phyloP scores from a whole-genome alignment of 202 grass and related monocot species.

The Bolboschoenoplectus hybrid region DNA sequence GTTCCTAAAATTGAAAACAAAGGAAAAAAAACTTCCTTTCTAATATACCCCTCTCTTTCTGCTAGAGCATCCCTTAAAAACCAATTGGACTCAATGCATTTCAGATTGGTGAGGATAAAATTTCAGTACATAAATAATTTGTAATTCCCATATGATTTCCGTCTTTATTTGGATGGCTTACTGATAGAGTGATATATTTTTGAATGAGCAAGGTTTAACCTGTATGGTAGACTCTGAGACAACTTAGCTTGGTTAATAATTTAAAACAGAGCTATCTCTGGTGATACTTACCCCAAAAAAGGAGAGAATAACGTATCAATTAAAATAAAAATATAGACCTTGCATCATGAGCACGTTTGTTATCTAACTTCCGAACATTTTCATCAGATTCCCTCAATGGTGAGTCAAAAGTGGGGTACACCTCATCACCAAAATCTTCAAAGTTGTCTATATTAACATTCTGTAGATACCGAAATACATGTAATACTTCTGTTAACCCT shows the following conservation, averaged over 20 bases:
- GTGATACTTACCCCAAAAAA: not conserved
- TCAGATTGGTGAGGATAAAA: not conserved
- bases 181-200: not conserved
- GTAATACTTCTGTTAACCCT: not conserved
- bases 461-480: slow-evolving; percentile 32
- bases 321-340: slow-evolving; percentile 36
- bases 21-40: not conserved
- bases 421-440: slow-evolving; percentile 49
- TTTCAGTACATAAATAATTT: slow-evolving; percentile 13
- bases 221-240: not conserved
- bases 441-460: slow-evolving; percentile 51
- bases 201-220: not conserved
- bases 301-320: slow-evolving; percentile 14
- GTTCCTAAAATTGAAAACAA: not conserved
- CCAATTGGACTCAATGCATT: not conserved
- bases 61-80: not conserved
- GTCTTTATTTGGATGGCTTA: not conserved
- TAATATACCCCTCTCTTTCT: not conserved
- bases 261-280: not conserved
- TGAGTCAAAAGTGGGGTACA: slow-evolving; percentile 45
- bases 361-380: slow-evolving; percentile 39
- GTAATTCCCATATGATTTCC: not conserved
- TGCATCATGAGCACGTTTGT: slow-evolving; percentile 8
- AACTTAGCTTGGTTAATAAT: not conserved
- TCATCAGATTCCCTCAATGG: slow-evolving; percentile 38